phyloP scores from a whole-genome alignment of 495 filamentous ascomycete species.

The Aspergillus bridgeri region DNA sequence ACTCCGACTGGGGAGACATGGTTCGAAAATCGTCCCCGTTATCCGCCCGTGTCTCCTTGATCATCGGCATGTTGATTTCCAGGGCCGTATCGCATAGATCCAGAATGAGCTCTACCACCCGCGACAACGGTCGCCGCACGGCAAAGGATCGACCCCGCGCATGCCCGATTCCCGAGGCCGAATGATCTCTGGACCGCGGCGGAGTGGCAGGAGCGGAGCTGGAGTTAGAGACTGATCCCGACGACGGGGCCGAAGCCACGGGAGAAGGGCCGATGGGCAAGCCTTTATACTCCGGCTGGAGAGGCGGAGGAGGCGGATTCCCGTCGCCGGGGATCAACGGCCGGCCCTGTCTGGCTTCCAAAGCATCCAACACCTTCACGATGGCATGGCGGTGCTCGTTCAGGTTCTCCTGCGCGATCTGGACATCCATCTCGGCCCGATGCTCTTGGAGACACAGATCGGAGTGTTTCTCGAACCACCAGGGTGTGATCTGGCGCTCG shows the following conservation, averaged over 20 bases:
- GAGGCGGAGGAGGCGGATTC: slow-evolving; percentile 37
- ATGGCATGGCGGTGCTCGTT: slow-evolving; percentile 95
- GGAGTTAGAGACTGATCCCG: slow-evolving; percentile 59
- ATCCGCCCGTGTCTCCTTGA: slow-evolving; percentile 73
- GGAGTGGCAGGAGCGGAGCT: slow-evolving; percentile 67
- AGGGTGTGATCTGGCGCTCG: slow-evolving; percentile 94
- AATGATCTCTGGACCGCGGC: slow-evolving; percentile 76
- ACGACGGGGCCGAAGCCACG: slow-evolving; percentile 48
- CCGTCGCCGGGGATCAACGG: slow-evolving; percentile 58
- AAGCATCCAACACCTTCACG: slow-evolving; percentile 87
- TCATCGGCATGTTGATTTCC: slow-evolving; percentile 88
- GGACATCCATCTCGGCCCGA: slow-evolving; percentile 94
- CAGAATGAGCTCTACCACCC: slow-evolving; percentile 90
- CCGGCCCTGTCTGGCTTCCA: slow-evolving; percentile 77
- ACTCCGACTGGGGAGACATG: slow-evolving; percentile 92
- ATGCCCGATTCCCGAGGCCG: slow-evolving; percentile 67
- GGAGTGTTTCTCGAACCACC: slow-evolving; percentile 99
- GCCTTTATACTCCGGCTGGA: slow-evolving; percentile 86
- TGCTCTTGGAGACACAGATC: slow-evolving; percentile 96
- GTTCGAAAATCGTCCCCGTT: slow-evolving; percentile 73
- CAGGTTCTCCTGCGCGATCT: slow-evolving; percentile 87
- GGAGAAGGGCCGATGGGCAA: slow-evolving; percentile 74
- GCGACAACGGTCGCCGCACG: slow-evolving; percentile 78
- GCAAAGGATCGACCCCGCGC: slow-evolving; percentile 78
- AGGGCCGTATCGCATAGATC: slow-evolving; percentile 94